A percentile compares a stretch with the other conserved stretches of the same genome.
phyloP scores from a whole-genome alignment of 1,284 basidiomycete species.

The Fistulinella cinereoalba region DNA sequence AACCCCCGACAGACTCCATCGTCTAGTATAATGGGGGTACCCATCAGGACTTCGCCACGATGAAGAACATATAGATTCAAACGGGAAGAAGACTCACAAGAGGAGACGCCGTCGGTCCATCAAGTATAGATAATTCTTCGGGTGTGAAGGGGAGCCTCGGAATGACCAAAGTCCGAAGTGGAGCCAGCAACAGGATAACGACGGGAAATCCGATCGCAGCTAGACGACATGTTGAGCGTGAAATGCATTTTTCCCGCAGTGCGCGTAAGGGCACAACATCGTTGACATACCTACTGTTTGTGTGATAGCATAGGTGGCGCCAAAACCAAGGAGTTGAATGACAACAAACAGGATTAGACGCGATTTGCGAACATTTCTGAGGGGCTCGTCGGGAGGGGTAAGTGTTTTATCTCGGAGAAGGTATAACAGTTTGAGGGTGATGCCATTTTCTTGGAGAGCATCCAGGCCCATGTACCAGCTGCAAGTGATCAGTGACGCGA shows the following conservation, averaged over 20 bases:
- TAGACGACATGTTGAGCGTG: conserved; percentile 23
- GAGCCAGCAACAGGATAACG: conserved; percentile 86
- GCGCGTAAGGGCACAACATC: neutral
- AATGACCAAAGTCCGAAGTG: conserved; percentile 71
- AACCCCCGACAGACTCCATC: no score
- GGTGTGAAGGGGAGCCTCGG: conserved; percentile 77
- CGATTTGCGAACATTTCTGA: conserved; percentile 71
- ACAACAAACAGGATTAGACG: conserved; percentile 76
- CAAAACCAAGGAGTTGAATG: conserved; percentile 85
- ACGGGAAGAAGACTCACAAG: conserved; percentile 54
- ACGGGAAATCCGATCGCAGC: conserved; percentile 91
- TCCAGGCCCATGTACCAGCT: conserved; percentile 92
- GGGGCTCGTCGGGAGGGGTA: conserved; percentile 63
- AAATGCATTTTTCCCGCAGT: neutral
- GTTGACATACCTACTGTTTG: conserved; percentile 75
- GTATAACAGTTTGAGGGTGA: conserved; percentile 82
- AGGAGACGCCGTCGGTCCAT: conserved; percentile 82
- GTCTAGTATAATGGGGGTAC: no score
- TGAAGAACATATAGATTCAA: neutral
- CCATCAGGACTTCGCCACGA: no score
- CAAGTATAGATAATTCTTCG: conserved; percentile 82
- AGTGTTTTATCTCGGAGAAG: conserved; percentile 74
- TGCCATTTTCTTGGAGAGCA: conserved; percentile 80
- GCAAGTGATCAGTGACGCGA: neutral
- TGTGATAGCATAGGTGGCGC: conserved; percentile 87